Conservation (phyloP, 1,284 basidiomycete species). For the Cystobasidium slooffiae region DNA sequence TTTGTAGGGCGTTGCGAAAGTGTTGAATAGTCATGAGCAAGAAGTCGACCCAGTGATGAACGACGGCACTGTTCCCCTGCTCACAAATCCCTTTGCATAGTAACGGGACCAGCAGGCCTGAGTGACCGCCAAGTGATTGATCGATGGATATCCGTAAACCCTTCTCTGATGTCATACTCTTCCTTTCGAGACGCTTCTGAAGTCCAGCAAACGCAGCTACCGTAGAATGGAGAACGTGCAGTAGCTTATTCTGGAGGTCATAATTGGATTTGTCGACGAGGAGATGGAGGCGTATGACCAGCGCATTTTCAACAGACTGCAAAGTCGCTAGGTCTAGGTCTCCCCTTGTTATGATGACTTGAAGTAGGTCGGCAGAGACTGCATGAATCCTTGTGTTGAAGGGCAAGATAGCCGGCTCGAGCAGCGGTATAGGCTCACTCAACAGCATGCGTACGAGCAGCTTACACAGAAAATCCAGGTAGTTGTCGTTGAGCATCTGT, state of each 20-base stretch:
- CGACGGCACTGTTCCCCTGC: constrained; percentile 71
- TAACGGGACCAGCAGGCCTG: constrained; percentile 72
- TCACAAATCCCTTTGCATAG: constrained; percentile 78
- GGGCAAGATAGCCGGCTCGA: constrained; percentile 64
- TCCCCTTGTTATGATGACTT: constrained; percentile 76
- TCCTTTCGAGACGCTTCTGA: constrained; percentile 31
- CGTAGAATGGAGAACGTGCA: constrained; percentile 85
- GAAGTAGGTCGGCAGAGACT: constrained; percentile 76
- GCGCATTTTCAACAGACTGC: constrained; percentile 69
- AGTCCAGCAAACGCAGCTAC: constrained; percentile 58
- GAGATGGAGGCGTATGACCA: constrained; percentile 75
- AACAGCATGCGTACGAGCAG: constrained; percentile 59
- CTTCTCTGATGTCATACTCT: constrained; percentile 27
- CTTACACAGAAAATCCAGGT: constrained; percentile 73
- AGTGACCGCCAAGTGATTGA: constrained; percentile 39
- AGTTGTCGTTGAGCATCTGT: constrained; percentile 60
- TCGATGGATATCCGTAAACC: constrained; percentile 9
- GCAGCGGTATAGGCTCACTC: constrained; percentile 41
- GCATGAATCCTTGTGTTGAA: constrained; percentile 72
- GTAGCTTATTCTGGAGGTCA: constrained; percentile 87
- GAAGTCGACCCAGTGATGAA: constrained; percentile 97
- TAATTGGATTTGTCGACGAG: constrained; percentile 71
- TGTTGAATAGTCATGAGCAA: constrained; percentile 85
- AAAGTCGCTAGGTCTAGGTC: constrained; percentile 69
- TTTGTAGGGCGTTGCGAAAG: constrained; percentile 71